Percentiles rank a stretch among this genome's conserved stretches.
phyloP scores from a whole-genome alignment of 257 asterid species.

The Gentiana macrophylla region DNA sequence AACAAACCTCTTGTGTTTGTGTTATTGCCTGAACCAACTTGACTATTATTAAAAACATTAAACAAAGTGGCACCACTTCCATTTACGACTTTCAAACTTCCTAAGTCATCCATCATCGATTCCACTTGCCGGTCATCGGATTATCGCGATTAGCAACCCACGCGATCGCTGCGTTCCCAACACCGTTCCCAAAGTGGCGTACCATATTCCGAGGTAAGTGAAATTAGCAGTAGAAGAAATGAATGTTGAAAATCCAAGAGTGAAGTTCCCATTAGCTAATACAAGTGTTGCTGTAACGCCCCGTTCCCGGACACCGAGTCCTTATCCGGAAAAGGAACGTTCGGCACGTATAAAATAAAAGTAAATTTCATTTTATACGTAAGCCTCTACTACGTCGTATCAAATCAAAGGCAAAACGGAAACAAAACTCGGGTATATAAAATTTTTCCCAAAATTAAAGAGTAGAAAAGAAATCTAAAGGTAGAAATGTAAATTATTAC shows the following conservation, averaged over 20 bases:
- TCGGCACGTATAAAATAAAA: too few relatives aligned
- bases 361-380: too few relatives aligned
- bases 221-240: neutral
- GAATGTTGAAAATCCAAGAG: conserved; percentile 28
- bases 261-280: conserved; percentile 24
- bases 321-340: too few relatives aligned
- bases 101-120: conserved; percentile 18
- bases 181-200: neutral
- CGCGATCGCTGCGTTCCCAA: neutral
- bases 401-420: too few relatives aligned
- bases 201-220: conserved; percentile 34
- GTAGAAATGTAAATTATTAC: too few relatives aligned
- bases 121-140: conserved; percentile 2
- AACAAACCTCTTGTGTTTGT: conserved; percentile 18
- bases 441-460: too few relatives aligned
- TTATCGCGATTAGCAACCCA: conserved; percentile 41
- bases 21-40: conserved; percentile 10
- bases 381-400: too few relatives aligned
- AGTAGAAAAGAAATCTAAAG: too few relatives aligned
- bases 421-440: too few relatives aligned
- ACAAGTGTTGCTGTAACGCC: too few relatives aligned
- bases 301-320: too few relatives aligned
- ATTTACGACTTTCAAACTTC: conserved; percentile 14
- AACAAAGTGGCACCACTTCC: conserved; percentile 10
- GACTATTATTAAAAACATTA: conserved; percentile 7